Conservation (phyloP, 345 rosid species). For the Camelina hispida region DNA sequence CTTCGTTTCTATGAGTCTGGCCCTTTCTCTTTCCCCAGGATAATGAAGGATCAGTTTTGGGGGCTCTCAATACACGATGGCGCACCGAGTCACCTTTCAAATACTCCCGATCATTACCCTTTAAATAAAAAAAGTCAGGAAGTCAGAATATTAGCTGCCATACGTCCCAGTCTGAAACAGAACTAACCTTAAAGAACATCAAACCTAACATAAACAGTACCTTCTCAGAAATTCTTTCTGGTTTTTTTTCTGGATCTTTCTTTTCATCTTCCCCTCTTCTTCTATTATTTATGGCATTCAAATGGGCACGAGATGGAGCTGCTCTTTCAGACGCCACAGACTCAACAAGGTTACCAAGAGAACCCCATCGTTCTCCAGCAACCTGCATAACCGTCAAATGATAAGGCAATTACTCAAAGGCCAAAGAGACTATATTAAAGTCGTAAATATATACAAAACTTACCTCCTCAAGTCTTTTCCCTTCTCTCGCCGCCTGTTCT, state of each 20-base stretch:
- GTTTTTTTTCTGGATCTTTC: slow-evolving; percentile 39
- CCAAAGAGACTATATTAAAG: slow-evolving; percentile 17
- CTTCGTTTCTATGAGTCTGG: slow-evolving; percentile 51
- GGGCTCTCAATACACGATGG: slow-evolving; percentile 69
- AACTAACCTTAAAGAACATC: not conserved
- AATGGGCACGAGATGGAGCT: slow-evolving; percentile 90
- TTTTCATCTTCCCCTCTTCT: slow-evolving; percentile 51
- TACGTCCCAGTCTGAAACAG: not conserved
- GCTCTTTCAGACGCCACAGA: slow-evolving; percentile 69
- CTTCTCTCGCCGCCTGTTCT: slow-evolving; percentile 94
- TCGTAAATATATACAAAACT: slow-evolving; percentile 13
- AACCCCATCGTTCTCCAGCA: slow-evolving; percentile 77
- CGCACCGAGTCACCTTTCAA: slow-evolving; percentile 64
- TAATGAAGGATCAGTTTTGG: slow-evolving; percentile 65
- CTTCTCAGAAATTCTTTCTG: slow-evolving; percentile 52
- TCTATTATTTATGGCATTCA: slow-evolving; percentile 77
- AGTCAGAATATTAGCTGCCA: slow-evolving; percentile 11
- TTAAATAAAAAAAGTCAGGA: not conserved
- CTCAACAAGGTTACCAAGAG: slow-evolving; percentile 77
- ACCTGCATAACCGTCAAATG: slow-evolving; percentile 57
- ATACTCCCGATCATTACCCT: slow-evolving; percentile 57
- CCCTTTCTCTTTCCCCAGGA: slow-evolving; percentile 76
- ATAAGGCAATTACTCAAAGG: slow-evolving; percentile 24
- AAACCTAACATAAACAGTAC: slow-evolving; percentile 44
- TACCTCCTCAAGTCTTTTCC: slow-evolving; percentile 70